Evolutionary conservation across 2,329 filamentous ascomycete species (phyloP).

Genomic region (Apiospora sp.): DNA sequence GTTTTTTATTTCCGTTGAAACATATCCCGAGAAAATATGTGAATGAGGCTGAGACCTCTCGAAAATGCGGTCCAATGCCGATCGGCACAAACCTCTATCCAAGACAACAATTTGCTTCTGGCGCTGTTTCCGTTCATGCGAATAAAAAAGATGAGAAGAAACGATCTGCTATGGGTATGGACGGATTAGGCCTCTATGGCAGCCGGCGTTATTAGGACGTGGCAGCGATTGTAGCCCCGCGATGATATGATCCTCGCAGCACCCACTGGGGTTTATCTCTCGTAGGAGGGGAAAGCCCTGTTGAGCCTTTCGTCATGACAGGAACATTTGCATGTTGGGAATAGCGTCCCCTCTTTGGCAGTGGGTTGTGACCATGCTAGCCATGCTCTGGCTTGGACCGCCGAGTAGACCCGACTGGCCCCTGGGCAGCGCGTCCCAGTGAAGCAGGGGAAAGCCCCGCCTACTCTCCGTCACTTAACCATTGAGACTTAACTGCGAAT

Average conservation of each 20-base stretch:
- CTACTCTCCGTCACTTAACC: not conserved
- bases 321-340: not conserved
- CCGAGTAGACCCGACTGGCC: constrained; percentile 2
- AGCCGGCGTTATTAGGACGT: not conserved
- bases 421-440: constrained; percentile 2
- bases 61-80: constrained; percentile 5
- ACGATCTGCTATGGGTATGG: not conserved
- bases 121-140: constrained; percentile 7
- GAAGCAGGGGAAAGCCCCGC: constrained; percentile 2
- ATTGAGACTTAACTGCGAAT: not conserved
- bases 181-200: not conserved
- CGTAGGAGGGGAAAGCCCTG: constrained; percentile 4
- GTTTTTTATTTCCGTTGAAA: constrained; percentile 20
- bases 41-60: not conserved
- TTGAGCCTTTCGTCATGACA: constrained; percentile 20
- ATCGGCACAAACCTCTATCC: not conserved
- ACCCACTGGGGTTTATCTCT: constrained; percentile 14
- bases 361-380: not conserved
- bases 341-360: constrained; percentile 11
- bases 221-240: constrained; percentile 7
- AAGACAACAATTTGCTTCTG: constrained; percentile 18
- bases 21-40: not conserved
- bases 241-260: constrained; percentile 11
- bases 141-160: constrained; percentile 2
- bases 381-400: constrained; percentile 5